Percentiles rank a stretch among this genome's conserved stretches.
Evolutionary conservation across 495 filamentous ascomycete species (phyloP).

Genomic region (Penicillium salamii): DNA sequence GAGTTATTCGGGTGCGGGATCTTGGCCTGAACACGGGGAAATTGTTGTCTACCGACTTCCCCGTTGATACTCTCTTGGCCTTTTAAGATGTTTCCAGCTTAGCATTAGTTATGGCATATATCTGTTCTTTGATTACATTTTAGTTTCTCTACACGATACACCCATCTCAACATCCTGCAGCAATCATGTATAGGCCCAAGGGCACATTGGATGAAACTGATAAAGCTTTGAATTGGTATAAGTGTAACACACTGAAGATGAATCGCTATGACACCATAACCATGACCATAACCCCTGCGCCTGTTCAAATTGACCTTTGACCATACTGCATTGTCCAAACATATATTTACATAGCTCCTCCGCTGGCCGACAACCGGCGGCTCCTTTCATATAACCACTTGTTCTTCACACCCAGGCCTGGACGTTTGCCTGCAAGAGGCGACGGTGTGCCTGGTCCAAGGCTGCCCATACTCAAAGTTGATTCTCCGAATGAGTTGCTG

Average conservation of each 20-base stretch:
- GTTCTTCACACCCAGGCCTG: slow-evolving; percentile 72
- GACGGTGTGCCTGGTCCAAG: slow-evolving; percentile 59
- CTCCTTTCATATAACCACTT: slow-evolving; percentile 90
- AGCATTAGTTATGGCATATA: no score
- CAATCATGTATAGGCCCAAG: no score
- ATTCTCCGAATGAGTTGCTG: slow-evolving; percentile 52
- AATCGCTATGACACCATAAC: slow-evolving; percentile 10
- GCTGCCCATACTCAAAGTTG: slow-evolving; percentile 33
- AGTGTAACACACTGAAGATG: slow-evolving; percentile 7
- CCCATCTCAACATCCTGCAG: no score
- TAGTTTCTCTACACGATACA: no score
- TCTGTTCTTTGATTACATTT: no score
- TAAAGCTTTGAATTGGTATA: slow-evolving; percentile 4
- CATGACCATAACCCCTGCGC: slow-evolving; percentile 7
- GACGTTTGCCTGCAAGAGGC: slow-evolving; percentile 57
- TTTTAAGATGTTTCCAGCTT: neutral
- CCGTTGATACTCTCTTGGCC: neutral
- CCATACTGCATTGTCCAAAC: neutral
- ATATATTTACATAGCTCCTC: slow-evolving; percentile 31
- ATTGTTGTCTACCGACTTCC: neutral
- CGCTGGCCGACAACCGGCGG: slow-evolving; percentile 42
- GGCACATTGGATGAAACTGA: neutral
- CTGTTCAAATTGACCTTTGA: neutral
- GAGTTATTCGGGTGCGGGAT: slow-evolving; percentile 15
- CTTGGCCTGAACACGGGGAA: slow-evolving; percentile 10